A percentile compares a stretch with the other conserved stretches of the same genome.
These are phyloP conservation scores for Diplosphaera chodatii DNA, from an alignment of 139 green algal genomes.

Conservation along the genomic window DNA sequence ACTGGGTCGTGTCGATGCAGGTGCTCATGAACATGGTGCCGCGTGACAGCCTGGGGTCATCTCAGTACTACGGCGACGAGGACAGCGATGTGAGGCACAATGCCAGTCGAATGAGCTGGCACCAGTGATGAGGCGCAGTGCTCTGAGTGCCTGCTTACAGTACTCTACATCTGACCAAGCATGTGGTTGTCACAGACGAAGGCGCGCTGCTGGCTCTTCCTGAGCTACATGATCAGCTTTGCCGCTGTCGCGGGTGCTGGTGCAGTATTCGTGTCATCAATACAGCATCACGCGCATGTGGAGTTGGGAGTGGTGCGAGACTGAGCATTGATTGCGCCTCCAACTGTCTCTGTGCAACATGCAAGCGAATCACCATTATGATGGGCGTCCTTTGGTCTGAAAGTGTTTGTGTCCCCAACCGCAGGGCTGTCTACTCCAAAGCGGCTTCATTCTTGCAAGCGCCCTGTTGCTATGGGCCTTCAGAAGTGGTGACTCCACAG, in stretches of 20 bases:
- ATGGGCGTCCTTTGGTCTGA: too few relatives aligned
- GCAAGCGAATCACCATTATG: too few relatives aligned
- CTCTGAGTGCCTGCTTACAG: not conserved
- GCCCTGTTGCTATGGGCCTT: conserved; percentile 31
- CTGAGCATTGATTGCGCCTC: not conserved
- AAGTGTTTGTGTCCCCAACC: too few relatives aligned
- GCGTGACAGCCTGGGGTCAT: conserved; percentile 19
- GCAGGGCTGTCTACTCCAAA: conserved; percentile 36
- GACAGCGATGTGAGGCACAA: conserved; percentile 19
- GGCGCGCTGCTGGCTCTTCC: conserved; percentile 33
- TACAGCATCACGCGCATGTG: conserved; percentile 10
- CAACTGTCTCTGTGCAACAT: too few relatives aligned
- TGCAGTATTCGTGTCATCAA: conserved; percentile 24
- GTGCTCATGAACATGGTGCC: conserved; percentile 43
- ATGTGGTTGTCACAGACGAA: conserved; percentile 15
- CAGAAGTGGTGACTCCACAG: conserved; percentile 2
- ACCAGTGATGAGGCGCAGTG: not conserved
- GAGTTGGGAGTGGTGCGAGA: conserved; percentile 26
- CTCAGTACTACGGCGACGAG: conserved; percentile 12
- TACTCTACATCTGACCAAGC: too few relatives aligned
- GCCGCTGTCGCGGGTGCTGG: conserved; percentile 24
- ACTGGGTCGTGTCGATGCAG: too few relatives aligned
- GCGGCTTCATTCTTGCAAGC: conserved; percentile 26
- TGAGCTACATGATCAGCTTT: conserved; percentile 30
- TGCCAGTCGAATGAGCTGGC: too few relatives aligned